Evolutionary conservation across 148 eudicot genomes (phyloP), one percentile per base, ranked within the genome.

Genomic region (Camellia granthamiana): DNA sequence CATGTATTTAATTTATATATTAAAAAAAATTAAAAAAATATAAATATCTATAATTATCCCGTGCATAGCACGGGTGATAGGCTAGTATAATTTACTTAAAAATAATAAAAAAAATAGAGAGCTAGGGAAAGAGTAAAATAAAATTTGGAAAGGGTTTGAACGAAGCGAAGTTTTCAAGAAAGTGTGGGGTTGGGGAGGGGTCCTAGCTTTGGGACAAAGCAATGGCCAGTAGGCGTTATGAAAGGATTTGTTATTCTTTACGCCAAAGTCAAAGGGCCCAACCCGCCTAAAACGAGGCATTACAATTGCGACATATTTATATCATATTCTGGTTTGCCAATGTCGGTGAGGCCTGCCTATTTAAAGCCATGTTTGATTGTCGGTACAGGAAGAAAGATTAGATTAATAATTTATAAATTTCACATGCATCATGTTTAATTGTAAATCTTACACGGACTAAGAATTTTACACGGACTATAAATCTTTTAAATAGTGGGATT

Each of bases 191-290:
- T 52, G 59, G 44, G 55, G 11, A 19, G 66, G 54, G 68, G 15
- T 23, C 38, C 56, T 66, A 66, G 61, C 72, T 77, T 77, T 51
- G 60, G 21, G 51, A 77, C 72, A 66, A 77, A 77, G 79, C 72
- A 49, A 62, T 2, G 19, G 72, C 58, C 15, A n/a, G 51, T 23
- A 64, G 79, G 30, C 71, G 14, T 49, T 47, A 8, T 43, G 41
- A 62, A 18, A 30, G 51, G 38, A 4, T n/a, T 41, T 51, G 46
- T 8, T 47, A 6, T 49, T 49, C 72, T 77, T 77, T 77, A 52
- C 7, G 23, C 47, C 23, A 46, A 71, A 18, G 58, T 38, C 30
- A n/a, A 16, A 18, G 15, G 3, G 21, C 64, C 76, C 21, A 49
- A 72, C 23, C 42, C 4, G 6, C 14, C 14, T 6, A 38, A 72